A percentile compares a stretch with the other conserved stretches of the same genome.
Conservation (phyloP, 345 rosid species). For the Eucalyptus shirleyi region DNA sequence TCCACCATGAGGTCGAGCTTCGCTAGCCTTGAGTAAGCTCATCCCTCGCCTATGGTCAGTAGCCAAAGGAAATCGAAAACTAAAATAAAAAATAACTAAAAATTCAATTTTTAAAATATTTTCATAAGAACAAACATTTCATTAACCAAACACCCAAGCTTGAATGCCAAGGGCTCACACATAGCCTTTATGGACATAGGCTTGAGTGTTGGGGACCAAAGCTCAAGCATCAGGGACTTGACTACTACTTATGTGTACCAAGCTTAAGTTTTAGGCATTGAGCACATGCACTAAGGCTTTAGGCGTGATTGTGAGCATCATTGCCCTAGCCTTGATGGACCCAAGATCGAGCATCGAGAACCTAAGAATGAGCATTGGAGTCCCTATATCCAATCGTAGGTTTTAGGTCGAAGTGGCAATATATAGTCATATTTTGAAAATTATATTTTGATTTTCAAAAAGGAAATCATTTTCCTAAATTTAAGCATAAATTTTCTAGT, state of each 20-base stretch:
- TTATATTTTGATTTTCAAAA: too few species aligned
- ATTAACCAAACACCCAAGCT: neutral
- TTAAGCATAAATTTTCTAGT: too few species aligned
- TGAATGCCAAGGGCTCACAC: neutral
- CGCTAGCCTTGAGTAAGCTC: neutral
- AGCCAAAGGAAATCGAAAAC: too few species aligned
- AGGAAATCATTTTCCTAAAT: too few species aligned
- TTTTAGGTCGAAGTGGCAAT: fast-evolving
- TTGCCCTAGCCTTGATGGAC: neutral
- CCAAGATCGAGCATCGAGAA: fast-evolving
- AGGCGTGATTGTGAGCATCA: fast-evolving
- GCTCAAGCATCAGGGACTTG: neutral
- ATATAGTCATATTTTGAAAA: neutral
- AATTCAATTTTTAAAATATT: fast-evolving
- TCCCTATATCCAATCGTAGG: too few species aligned
- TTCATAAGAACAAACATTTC: neutral
- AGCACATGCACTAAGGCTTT: neutral
- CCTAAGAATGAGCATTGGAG: neutral
- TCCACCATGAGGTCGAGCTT: too few species aligned
- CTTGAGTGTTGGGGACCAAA: neutral
- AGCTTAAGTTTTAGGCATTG: neutral
- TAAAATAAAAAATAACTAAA: neutral
- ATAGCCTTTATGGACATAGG: fast-evolving
- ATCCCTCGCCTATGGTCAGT: fast-evolving
- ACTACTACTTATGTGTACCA: neutral